Evolutionary conservation across 371 early-diverging fungal species (phyloP), one percentile per base, ranked within the genome.

Genomic region (Umbelopsis sp.): DNA sequence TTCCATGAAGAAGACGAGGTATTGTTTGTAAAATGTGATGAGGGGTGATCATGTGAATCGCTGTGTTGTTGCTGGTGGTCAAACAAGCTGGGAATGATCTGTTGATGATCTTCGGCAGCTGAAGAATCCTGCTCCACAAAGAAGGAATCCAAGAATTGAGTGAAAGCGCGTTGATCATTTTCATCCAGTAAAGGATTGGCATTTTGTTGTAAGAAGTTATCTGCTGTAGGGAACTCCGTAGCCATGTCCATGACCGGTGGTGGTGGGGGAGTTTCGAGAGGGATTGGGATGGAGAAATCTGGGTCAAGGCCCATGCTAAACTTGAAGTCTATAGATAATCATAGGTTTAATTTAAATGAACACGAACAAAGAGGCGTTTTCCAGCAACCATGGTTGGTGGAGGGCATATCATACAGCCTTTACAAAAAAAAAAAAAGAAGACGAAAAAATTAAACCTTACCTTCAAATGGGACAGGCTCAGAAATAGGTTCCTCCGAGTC

Each of bases 401-500:
- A 22, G 22, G 22, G 22, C 22, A 22, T 22, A 22, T 22, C 22
- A 22, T 22, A 22, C 22, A 22, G 22, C 22, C 22, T 22, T 0
- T 22, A 22, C 22, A 22, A 22, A 22, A 22, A 22, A 22, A 22
- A 22, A 22, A 22, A 22, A 22, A 22, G 22, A 22, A 22, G 22
- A 22, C 22, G 22, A 22, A 22, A 22, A 22, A 22, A 22, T 22
- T 22, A 22, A 22, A 22, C 22, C 22, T 22, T 22, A 48, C 83
- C 81, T 72, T 83, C 83, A 66, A 80, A 83, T 35, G 83, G 76
- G 22, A 80, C 83, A 44, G 83, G 83, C 65, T 83, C 83, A 70
- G 73, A 76, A 22, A 83, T 65, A 16, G 76, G 12, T 35, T 57
- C 57, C 35, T 57, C 57, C 12, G 57, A 35, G 35, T 57, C 57